A percentile compares a stretch with the other conserved stretches of the same genome.
Evolutionary conservation across 345 rosid species (phyloP).

Genomic region (Hibiscus trionum): DNA sequence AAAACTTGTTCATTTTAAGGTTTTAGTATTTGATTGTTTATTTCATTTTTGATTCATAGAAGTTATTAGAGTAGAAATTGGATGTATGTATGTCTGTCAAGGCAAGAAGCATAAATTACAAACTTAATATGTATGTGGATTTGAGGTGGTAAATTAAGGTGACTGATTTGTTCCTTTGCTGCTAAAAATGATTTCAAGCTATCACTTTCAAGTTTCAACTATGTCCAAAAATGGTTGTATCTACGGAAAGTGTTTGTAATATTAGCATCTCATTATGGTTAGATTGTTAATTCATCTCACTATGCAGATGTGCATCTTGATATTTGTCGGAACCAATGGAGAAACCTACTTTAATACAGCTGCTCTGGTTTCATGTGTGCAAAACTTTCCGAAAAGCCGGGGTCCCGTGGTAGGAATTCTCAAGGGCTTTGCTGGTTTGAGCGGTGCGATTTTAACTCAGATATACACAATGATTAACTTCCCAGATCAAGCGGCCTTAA

Average conservation of each 20-base stretch:
- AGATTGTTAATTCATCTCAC: constrained; percentile 11
- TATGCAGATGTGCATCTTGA: constrained; percentile 84
- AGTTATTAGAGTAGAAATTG: background rate
- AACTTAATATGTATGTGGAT: background rate
- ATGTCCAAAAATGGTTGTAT: background rate
- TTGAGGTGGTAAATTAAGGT: background rate
- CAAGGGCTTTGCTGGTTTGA: constrained; percentile 93
- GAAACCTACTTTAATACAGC: constrained; percentile 96
- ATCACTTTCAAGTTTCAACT: background rate
- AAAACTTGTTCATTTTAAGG: background rate
- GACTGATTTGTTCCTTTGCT: background rate
- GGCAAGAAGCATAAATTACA: background rate
- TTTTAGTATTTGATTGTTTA: background rate
- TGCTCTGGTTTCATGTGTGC: constrained; percentile 89
- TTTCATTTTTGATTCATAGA: background rate
- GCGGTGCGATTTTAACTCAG: constrained; percentile 94
- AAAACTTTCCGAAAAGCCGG: constrained; percentile 91
- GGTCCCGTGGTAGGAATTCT: constrained; percentile 98
- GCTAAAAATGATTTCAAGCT: background rate
- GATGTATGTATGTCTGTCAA: background rate
- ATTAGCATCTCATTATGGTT: constrained; percentile 5
- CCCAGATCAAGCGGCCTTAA: constrained; percentile 73
- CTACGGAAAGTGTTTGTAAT: background rate
- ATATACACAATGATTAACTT: constrained; percentile 67
- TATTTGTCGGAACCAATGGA: constrained; percentile 88